Base-by-base conservation (phyloP, 2,329 filamentous ascomycete genomes). In the Ustulina deusta region DNA sequence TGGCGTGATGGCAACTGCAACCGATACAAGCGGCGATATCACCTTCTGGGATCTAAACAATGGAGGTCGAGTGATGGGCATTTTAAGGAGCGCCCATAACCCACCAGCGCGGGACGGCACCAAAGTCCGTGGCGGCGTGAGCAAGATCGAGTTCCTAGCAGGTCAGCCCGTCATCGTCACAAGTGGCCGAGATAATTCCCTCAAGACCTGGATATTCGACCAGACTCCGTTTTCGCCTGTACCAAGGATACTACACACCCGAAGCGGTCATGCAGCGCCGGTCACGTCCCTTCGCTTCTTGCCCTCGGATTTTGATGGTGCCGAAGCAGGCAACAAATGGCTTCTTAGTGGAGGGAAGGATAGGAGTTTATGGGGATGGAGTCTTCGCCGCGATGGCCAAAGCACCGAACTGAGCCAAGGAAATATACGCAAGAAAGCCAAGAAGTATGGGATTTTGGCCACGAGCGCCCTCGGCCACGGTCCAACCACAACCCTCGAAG, bases 181-280 rank as follows among this genome's bases (percentile, higher is more conserved):
- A 10, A 96, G 93, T 71, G 97, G 96, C 4, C 85, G 92, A 55
- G 96, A 99, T 79, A 99, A 99, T 80, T 93, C 94, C 10, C 83
- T 99, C 66, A 97, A 95, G 78, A 94, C 94, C 5, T 97, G 95
- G 95, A 96, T 98, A 69, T 97, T 97, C 74, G 95, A 98, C 75
- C 91, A 97, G 78, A 91, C 90, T 0, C 94, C 95, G 0, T 97
- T 97, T 78, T 96, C 93, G 0, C 90, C 94, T 0, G 86, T 94
- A 11, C 96, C 96, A 1, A 89, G 95, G 20, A 91, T 93, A 29
- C 83, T 99, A 34, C 96, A 99, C 79, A 88, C 89, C 2, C 88
- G 96, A 72, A 94, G 92, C 72, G 96, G 96, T 1, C 96, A 99
- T 78, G 93, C 94, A 10, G 94, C 91, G 2, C 91, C 94, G 0